Base-by-base conservation (phyloP, 768 basidiomycete genomes). In the Rhodotorula toruloides region DNA sequence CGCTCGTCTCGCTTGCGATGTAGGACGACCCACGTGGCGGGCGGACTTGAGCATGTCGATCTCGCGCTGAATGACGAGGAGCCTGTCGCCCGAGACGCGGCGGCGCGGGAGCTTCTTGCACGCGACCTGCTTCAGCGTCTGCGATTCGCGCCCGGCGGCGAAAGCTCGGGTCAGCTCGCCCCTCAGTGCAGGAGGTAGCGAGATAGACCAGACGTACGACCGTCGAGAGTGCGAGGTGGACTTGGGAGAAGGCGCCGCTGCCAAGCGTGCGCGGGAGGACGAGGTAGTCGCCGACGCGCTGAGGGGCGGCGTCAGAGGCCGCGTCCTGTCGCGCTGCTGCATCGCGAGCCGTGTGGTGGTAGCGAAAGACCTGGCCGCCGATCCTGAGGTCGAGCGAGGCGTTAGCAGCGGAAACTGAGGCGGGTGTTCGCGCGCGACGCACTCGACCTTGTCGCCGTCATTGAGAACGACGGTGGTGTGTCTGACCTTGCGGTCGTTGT, bases 371-470 rank as follows among this genome's bases (percentile, higher is more conserved):
- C 13, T 63, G 68, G 2, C 29, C 21, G 11, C 31, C 57, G 54
- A 70, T 70, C 32, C 65, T 67, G 52, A 36, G 31, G 6, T 19
- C 9, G 40, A 37, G 44, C 25, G 21, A 13, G 12, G 44, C 29
- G 12, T 25, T 12, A 37, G 21, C 29, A 52, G 12, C 17, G 32
- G 21, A 36, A 40, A 32, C 2, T 22, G 37, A n/a, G 34, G 49
- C n/a, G 19, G 19, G n/a, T n/a, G n/a, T n/a, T n/a, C n/a, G 6
- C 40, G 9, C 22, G 29, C 9, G 19, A 13, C 39, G 27, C 3
- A 58, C 66, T 70, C 69, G 65, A 70, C 44, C 7, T 46, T 10
- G 53, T 70, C 69, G 0, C 65, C 69, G 21, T 59, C 52, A 22
- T 22, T 42, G 13, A 70, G 65, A 17, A 70, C 48, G 40, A 63